These are phyloP conservation scores for Cladorrhinum sp. DNA, from an alignment of 2,329 filamentous ascomycete genomes.

Conservation along the genomic window DNA sequence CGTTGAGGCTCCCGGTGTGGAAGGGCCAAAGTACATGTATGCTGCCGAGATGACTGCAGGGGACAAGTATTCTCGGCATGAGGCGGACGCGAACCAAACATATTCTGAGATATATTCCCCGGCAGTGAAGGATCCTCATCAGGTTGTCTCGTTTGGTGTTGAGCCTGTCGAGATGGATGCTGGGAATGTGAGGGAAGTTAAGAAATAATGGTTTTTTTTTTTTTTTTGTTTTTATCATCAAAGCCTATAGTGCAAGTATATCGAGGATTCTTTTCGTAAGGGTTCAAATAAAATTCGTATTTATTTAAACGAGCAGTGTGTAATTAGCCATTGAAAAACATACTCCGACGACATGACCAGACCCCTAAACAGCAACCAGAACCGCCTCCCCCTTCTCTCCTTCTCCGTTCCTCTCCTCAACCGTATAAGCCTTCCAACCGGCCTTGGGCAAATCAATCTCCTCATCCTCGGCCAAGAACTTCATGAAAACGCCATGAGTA, in stretches of 20 bases:
- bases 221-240: too few species aligned
- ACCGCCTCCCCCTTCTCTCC: neutral
- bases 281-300: too few species aligned
- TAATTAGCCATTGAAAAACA: too few species aligned
- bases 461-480: constrained; percentile 28
- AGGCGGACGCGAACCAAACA: neutral
- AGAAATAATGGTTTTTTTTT: constrained; percentile 4
- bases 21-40: neutral
- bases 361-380: neutral
- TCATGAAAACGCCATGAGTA: constrained; percentile 34
- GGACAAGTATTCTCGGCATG: neutral
- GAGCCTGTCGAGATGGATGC: constrained; percentile 16
- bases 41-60: neutral
- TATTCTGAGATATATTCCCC: constrained; percentile 6
- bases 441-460: constrained; percentile 33
- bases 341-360: too few species aligned
- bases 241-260: too few species aligned
- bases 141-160: neutral
- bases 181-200: neutral
- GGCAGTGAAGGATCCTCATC: neutral
- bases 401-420: constrained; percentile 2
- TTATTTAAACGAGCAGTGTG: too few species aligned
- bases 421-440: constrained; percentile 30
- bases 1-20: neutral
- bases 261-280: too few species aligned